Percentiles rank a stretch among this genome's conserved stretches.
Evolutionary conservation across 2,329 filamentous ascomycete species (phyloP).

Genomic region (Fusarium sp.): DNA sequence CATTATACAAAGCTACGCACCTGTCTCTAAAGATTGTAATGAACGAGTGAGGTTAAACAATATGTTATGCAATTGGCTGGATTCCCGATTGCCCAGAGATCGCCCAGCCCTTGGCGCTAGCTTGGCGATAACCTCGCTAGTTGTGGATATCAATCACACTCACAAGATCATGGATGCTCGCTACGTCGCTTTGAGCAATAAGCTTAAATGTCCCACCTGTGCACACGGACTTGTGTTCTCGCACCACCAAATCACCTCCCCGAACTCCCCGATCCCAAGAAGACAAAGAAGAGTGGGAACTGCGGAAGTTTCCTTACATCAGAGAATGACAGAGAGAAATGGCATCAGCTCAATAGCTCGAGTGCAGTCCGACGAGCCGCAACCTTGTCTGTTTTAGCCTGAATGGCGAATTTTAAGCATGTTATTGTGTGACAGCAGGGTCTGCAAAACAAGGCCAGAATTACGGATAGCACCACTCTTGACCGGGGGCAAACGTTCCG

Average conservation of each 20-base stretch:
- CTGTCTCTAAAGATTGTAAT: rapidly evolving
- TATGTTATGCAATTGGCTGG: conserved; percentile 20
- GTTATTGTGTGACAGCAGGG: conserved; percentile 37
- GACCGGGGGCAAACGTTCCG: conserved; percentile 3
- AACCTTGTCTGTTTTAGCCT: conserved; percentile 17
- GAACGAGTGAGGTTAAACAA: conserved; percentile 14
- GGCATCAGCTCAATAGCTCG: neutral
- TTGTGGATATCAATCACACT: conserved; percentile 17
- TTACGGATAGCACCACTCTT: conserved; percentile 27
- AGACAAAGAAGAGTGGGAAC: neutral
- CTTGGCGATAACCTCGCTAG: conserved; percentile 35
- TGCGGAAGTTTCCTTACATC: neutral
- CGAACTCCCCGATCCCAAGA: conserved; percentile 32
- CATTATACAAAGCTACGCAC: neutral
- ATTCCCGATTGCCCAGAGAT: conserved; percentile 37
- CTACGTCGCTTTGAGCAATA: conserved; percentile 29
- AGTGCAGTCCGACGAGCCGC: conserved; percentile 32
- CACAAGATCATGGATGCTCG: conserved; percentile 3
- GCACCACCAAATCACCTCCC: conserved; percentile 9
- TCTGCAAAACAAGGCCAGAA: conserved; percentile 8
- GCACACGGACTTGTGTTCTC: conserved; percentile 2
- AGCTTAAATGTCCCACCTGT: conserved; percentile 39
- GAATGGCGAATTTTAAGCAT: conserved; percentile 41
- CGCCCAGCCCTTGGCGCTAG: conserved; percentile 41
- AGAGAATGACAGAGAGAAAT: neutral